phyloP scores from a whole-genome alignment of 768 basidiomycete species.

The Nevesoporus exiguus region DNA sequence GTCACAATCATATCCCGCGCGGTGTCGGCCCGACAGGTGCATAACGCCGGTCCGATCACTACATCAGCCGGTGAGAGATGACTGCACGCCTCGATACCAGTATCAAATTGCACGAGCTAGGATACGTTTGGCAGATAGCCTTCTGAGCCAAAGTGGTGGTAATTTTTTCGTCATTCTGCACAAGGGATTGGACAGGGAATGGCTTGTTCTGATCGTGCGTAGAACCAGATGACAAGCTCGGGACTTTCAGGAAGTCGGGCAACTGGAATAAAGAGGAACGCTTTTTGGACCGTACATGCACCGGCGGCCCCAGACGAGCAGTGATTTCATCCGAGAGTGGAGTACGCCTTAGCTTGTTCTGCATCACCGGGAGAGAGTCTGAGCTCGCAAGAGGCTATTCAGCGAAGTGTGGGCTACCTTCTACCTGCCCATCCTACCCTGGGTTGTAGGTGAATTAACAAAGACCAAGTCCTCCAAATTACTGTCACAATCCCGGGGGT shows the following conservation, averaged over 20 bases:
- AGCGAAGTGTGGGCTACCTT: constrained; percentile 47
- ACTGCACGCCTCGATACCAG: constrained; percentile 48
- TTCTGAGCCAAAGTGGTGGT: constrained; percentile 3
- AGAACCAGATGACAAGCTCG: constrained; percentile 13
- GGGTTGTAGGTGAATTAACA: background rate
- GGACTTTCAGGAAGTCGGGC: constrained; percentile 31
- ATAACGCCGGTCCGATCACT: constrained; percentile 46
- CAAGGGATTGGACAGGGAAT: constrained; percentile 37
- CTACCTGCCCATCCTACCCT: constrained; percentile 63
- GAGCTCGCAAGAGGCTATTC: constrained; percentile 13
- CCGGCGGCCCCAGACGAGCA: constrained; percentile 46
- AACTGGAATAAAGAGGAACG: constrained; percentile 25
- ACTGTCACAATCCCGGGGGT: constrained; percentile 50
- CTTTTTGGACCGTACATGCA: constrained; percentile 18
- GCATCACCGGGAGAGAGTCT: constrained; percentile 4
- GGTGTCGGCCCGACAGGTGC: constrained; percentile 51
- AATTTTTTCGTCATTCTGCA: constrained; percentile 7
- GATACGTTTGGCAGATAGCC: constrained; percentile 26
- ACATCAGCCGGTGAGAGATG: constrained; percentile 43
- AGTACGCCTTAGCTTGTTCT: constrained; percentile 19
- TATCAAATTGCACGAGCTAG: constrained; percentile 39
- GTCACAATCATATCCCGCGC: constrained; percentile 65
- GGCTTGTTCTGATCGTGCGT: constrained; percentile 25
- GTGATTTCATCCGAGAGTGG: constrained; percentile 76
- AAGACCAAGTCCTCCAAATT: background rate